These are phyloP conservation scores for Parasitella parasitica DNA, from an alignment of 371 early-diverging fungal genomes.

Conservation along the genomic window DNA sequence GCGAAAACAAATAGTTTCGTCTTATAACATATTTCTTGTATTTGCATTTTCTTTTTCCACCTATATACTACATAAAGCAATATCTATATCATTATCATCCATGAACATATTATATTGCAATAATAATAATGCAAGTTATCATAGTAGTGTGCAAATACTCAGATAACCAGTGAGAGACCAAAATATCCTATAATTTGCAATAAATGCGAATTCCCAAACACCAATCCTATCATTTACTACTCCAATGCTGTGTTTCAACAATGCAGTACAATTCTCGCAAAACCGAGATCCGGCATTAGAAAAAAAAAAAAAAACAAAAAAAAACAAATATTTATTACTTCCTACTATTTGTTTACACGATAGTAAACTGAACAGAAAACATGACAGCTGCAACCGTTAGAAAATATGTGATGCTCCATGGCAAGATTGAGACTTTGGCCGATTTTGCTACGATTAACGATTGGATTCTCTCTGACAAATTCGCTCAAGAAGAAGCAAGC, in stretches of 20 bases:
- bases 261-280: neutral
- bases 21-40: neutral
- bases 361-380: neutral
- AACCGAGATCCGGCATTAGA: neutral
- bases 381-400: neutral
- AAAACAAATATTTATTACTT: neutral
- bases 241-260: neutral
- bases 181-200: too few species aligned
- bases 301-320: neutral
- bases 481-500: neutral
- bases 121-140: too few species aligned
- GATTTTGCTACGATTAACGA: neutral
- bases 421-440: neutral
- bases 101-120: too few species aligned
- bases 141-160: too few species aligned
- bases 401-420: neutral
- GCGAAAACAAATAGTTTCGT: neutral
- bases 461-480: neutral
- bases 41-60: neutral
- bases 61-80: too few species aligned
- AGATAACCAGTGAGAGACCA: too few species aligned
- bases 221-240: neutral
- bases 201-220: too few species aligned
- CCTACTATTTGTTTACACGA: neutral
- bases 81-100: too few species aligned